Conservation (phyloP, 345 rosid species). For the Viola odorata region DNA sequence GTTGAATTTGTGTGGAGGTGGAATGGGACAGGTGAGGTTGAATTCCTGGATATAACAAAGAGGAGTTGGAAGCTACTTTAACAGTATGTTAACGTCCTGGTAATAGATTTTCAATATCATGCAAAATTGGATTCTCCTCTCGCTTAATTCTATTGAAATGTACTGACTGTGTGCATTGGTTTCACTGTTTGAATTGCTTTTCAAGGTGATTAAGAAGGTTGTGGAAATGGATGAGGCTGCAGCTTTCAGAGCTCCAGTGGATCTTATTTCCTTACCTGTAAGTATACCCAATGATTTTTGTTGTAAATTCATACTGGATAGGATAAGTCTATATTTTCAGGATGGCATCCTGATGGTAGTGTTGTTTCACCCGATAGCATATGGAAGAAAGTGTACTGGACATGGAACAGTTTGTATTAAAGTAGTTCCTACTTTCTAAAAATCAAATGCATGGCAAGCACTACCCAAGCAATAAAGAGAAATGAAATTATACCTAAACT, state of each 20-base stretch:
- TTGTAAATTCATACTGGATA: no score
- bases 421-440: background rate
- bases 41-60: conserved; percentile 9
- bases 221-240: conserved; percentile 22
- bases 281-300: background rate
- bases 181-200: conserved; percentile 1
- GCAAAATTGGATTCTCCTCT: no score
- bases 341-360: no score
- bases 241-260: conserved; percentile 19
- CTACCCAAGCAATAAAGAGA: background rate
- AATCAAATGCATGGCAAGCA: background rate
- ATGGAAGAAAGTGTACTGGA: no score
- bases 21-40: background rate
- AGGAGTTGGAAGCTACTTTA: conserved; percentile 12
- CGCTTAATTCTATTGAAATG: no score
- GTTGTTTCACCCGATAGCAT: no score
- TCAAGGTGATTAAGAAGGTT: conserved; percentile 22
- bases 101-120: no score
- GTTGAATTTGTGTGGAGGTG: no score
- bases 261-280: conserved; percentile 20
- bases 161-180: no score
- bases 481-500: background rate
- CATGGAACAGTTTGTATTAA: background rate
- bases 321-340: no score
- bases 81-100: conserved; percentile 7